phyloP scores from a whole-genome alignment of 805 yeast genomes.

The Candida fluviatilis region DNA sequence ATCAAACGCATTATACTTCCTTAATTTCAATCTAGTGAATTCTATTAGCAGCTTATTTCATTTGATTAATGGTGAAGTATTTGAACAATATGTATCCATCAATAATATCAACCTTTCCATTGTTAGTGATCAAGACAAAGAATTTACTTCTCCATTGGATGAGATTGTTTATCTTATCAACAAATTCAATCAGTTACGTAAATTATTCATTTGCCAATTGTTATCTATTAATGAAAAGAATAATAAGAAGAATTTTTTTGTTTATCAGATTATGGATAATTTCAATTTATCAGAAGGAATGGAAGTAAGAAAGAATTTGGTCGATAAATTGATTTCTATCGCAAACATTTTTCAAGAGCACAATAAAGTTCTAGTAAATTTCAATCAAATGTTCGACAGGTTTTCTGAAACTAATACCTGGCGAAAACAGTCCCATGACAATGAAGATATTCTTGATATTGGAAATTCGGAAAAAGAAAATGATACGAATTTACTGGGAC shows the following conservation, averaged over 20 bases:
- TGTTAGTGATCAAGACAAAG: constrained; percentile 9
- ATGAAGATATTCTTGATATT: constrained; percentile 14
- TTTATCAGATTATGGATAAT: constrained; percentile 23
- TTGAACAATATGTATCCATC: constrained; percentile 38
- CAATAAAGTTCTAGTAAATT: constrained; percentile 17
- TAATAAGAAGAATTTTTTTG: constrained; percentile 23
- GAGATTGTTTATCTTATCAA: constrained; percentile 10
- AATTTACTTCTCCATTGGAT: constrained; percentile 6
- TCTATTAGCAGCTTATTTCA: constrained; percentile 29
- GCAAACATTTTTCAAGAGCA: constrained; percentile 20
- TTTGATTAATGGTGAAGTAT: constrained; percentile 29
- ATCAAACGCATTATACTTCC: constrained; percentile 22
- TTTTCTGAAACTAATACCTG: constrained; percentile 13
- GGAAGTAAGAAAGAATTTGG: not conserved
- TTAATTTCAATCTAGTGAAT: constrained; percentile 24
- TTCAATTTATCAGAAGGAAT: constrained; percentile 8
- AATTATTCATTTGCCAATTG: constrained; percentile 35
- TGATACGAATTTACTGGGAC: constrained; percentile 17
- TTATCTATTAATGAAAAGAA: constrained; percentile 31
- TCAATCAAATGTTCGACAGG: constrained; percentile 23
- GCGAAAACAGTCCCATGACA: constrained; percentile 7
- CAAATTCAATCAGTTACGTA: constrained; percentile 33
- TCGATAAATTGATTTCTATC: constrained; percentile 5
- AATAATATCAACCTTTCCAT: constrained; percentile 25
- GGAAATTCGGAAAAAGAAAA: not conserved